Conservation (phyloP, 2,329 filamentous ascomycete species). For the Fusarium stilboides region DNA sequence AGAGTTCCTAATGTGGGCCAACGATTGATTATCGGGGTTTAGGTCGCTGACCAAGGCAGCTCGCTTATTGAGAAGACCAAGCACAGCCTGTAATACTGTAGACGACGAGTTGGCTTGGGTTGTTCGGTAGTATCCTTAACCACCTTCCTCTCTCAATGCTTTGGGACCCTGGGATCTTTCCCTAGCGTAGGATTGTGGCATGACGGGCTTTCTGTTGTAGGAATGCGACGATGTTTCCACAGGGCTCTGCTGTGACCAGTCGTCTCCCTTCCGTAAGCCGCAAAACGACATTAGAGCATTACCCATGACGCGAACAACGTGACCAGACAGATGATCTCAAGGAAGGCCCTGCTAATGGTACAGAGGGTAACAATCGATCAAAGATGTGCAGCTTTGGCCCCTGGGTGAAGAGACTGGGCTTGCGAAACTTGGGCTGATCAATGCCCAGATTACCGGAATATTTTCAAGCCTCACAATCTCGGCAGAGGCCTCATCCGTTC, state of each 20-base stretch:
- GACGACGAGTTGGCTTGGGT: slow-evolving; percentile 5
- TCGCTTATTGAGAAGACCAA: slow-evolving; percentile 25
- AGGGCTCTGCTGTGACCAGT: slow-evolving; percentile 7
- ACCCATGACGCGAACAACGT: background rate
- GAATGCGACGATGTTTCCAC: slow-evolving; percentile 14
- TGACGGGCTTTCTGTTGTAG: slow-evolving; percentile 16
- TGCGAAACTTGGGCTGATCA: slow-evolving; percentile 3
- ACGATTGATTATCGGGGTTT: background rate
- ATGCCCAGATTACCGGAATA: slow-evolving; percentile 15
- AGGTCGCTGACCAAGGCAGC: slow-evolving; percentile 9
- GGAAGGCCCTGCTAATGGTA: slow-evolving; percentile 3
- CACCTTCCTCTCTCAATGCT: slow-evolving; percentile 15
- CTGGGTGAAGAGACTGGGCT: background rate
- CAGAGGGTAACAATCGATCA: slow-evolving; percentile 19
- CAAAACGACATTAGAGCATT: background rate
- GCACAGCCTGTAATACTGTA: background rate
- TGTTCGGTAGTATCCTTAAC: slow-evolving; percentile 4
- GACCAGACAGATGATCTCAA: too few relatives aligned
- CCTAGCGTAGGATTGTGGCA: slow-evolving; percentile 35
- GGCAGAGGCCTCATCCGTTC: slow-evolving; percentile 13
- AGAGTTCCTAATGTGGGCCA: slow-evolving; percentile 38
- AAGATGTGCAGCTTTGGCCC: slow-evolving; percentile 4
- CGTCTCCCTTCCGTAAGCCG: too few relatives aligned
- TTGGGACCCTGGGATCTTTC: slow-evolving; percentile 19
- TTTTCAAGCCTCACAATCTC: slow-evolving; percentile 33